phyloP scores from a whole-genome alignment of 768 basidiomycete genomes.

The Jaapia argillacea region DNA sequence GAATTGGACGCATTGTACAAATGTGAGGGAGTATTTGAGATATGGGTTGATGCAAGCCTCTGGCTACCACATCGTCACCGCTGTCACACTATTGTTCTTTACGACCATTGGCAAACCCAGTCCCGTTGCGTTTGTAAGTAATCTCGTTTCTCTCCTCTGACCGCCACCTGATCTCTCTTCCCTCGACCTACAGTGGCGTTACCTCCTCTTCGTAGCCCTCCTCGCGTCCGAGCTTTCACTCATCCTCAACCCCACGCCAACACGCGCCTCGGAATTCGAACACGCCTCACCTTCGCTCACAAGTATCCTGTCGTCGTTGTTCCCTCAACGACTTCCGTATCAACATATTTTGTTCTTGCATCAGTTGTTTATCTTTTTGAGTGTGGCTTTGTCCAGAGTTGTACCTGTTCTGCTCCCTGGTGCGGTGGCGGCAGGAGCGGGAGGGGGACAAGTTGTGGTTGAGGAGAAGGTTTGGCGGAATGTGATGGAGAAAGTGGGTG shows the following conservation, averaged over 20 bases:
- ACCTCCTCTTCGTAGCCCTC: conserved; percentile 54
- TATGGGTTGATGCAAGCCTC: conserved; percentile 53
- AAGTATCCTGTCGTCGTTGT: conserved; percentile 28
- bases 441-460: conserved; percentile 25
- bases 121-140: conserved; percentile 56
- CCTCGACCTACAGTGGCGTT: too few species aligned
- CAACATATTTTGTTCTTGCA: conserved; percentile 76
- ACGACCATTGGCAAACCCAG: conserved; percentile 51
- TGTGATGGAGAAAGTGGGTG: conserved; percentile 18
- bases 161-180: conserved; percentile 5
- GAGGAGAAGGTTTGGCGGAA: conserved; percentile 18
- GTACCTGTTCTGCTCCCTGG: conserved; percentile 56
- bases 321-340: conserved; percentile 59
- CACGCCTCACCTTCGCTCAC: conserved; percentile 16
- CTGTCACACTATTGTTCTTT: conserved; percentile 47
- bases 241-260: conserved; percentile 47
- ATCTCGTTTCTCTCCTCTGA: conserved; percentile 1
- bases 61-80: conserved; percentile 59
- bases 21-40: conserved; percentile 57
- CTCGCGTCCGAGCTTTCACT: conserved; percentile 56
- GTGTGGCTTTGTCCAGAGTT: conserved; percentile 61
- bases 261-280: conserved; percentile 15
- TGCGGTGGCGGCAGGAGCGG: conserved; percentile 17
- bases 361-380: conserved; percentile 65
- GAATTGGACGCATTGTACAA: conserved; percentile 58